These are phyloP conservation scores for Rosa chinensis DNA, from an alignment of 306 rosid genomes.

Conservation along the genomic window DNA sequence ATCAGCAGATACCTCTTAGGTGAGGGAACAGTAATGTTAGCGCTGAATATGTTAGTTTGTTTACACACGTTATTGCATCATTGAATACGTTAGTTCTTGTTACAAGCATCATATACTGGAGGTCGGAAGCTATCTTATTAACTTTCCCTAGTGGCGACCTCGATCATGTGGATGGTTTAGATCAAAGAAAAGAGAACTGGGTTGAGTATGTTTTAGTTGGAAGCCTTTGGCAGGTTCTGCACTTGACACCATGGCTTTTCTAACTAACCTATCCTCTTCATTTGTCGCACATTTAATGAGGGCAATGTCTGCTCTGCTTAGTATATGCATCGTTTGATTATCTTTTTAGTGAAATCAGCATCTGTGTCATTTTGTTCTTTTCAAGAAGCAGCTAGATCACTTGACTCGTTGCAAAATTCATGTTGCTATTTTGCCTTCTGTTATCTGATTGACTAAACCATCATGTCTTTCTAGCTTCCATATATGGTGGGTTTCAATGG, in stretches of 20 bases:
- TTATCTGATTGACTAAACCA: not conserved
- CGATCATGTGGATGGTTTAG: not conserved
- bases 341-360: not conserved
- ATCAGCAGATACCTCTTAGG: slow-evolving; percentile 85
- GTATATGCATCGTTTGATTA: not conserved
- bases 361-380: not conserved
- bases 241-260: not conserved
- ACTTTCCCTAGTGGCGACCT: not conserved
- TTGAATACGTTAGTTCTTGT: not conserved
- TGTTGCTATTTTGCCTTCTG: not conserved
- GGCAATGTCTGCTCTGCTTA: not conserved
- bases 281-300: slow-evolving; percentile 12
- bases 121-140: not conserved
- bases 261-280: not conserved
- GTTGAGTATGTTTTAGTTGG: not conserved
- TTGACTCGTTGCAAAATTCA: not conserved
- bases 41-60: not conserved
- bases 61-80: not conserved
- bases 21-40: slow-evolving; percentile 35
- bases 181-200: not conserved
- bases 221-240: not conserved
- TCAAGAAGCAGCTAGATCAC: not conserved
- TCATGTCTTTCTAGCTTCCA: not conserved
- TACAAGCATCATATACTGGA: not conserved
- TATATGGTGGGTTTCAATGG: not conserved